Percentiles rank a stretch among this genome's conserved stretches.
These are phyloP conservation scores for Phytopythium chamaehyphon DNA, from an alignment of 352 stramenopile species.

Conservation along the genomic window DNA sequence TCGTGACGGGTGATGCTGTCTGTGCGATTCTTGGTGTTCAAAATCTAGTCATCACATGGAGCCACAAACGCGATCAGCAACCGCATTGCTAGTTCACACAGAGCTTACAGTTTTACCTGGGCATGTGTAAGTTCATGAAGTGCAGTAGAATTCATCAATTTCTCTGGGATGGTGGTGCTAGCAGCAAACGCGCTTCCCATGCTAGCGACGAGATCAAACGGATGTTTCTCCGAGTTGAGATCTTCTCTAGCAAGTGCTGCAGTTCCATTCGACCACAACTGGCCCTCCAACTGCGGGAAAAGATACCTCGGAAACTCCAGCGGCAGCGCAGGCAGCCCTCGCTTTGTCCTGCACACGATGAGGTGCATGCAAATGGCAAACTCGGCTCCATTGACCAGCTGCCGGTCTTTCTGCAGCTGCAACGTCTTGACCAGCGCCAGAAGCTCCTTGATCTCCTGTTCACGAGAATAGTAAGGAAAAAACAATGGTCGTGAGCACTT, in stretches of 20 bases:
- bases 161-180: conserved; percentile 1
- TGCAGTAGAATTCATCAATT: background rate
- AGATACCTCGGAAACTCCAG: conserved; percentile 22
- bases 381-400: conserved; percentile 11
- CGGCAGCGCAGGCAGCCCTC: conserved; percentile 20
- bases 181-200: conserved; percentile 1
- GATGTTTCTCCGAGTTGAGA: conserved; percentile 1
- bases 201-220: conserved; percentile 4
- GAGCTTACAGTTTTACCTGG: background rate
- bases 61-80: background rate
- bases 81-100: background rate
- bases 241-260: background rate
- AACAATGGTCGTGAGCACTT: background rate
- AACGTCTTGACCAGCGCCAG: conserved; percentile 19
- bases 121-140: background rate
- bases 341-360: conserved; percentile 36
- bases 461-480: too few relatives aligned
- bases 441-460: conserved; percentile 18
- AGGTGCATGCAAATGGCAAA: conserved; percentile 38
- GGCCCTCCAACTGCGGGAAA: conserved; percentile 18
- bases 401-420: conserved; percentile 8
- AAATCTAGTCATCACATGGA: background rate
- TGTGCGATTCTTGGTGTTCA: background rate
- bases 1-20: background rate
- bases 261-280: background rate